Percentiles rank a stretch among this genome's conserved stretches.
These are phyloP conservation scores for Rhododendron ovatum DNA, from an alignment of 148 eudicot genomes.

Conservation along the genomic window DNA sequence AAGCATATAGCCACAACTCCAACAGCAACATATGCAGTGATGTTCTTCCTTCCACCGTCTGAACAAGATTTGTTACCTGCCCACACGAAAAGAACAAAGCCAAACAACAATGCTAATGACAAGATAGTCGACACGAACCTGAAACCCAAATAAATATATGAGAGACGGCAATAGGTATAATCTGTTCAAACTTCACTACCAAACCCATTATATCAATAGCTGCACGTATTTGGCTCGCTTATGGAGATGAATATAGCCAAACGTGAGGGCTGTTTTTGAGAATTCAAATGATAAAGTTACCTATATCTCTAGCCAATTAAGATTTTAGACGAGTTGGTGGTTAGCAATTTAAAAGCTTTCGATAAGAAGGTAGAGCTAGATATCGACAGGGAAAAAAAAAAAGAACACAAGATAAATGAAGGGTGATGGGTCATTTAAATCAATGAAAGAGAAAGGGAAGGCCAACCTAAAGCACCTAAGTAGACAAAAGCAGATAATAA, in stretches of 20 bases:
- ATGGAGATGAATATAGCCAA: background rate
- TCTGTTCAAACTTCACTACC: background rate
- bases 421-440: background rate
- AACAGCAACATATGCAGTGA: slow-evolving; percentile 18
- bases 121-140: background rate
- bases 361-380: background rate
- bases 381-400: background rate
- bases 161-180: background rate
- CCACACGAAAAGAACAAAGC: background rate
- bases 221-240: background rate
- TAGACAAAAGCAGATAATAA: background rate
- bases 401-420: background rate
- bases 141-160: background rate
- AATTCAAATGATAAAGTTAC: background rate
- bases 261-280: background rate
- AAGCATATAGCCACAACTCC: slow-evolving; percentile 20
- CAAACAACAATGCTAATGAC: background rate
- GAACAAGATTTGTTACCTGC: slow-evolving; percentile 34
- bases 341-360: background rate
- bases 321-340: background rate
- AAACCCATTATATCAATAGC: background rate
- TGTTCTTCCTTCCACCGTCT: slow-evolving; percentile 24
- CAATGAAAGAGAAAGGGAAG: background rate
- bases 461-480: background rate
- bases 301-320: background rate